phyloP scores from a whole-genome alignment of 371 early-diverging fungal species.

The Mortierella sp. region DNA sequence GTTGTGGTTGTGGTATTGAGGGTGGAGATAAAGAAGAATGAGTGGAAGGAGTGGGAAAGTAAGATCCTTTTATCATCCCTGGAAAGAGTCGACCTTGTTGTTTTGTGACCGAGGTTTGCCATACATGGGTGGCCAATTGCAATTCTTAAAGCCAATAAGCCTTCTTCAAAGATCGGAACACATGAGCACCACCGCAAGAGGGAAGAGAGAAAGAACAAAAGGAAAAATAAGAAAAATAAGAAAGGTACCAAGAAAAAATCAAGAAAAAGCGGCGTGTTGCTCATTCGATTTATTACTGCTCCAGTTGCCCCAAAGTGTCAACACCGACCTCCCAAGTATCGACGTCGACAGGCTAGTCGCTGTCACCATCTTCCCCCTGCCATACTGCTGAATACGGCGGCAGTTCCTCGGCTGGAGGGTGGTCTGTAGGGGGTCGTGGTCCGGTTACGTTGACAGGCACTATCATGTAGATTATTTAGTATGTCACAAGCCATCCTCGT shows the following conservation, averaged over 20 bases:
- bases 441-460: slow-evolving; percentile 37
- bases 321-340: neutral
- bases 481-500: neutral
- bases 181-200: neutral
- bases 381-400: slow-evolving; percentile 32
- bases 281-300: neutral
- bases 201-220: neutral
- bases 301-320: neutral
- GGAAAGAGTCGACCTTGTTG: neutral
- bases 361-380: slow-evolving; percentile 14
- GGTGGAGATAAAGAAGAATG: neutral
- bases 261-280: neutral
- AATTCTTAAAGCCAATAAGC: neutral
- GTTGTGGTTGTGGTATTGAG: neutral
- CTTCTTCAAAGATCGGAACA: neutral
- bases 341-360: slow-evolving; percentile 10
- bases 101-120: neutral
- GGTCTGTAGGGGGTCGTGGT: slow-evolving; percentile 40
- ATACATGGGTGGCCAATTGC: neutral
- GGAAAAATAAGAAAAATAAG: neutral
- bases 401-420: slow-evolving; percentile 11
- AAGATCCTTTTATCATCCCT: neutral
- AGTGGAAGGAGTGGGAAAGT: neutral
- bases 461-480: neutral
- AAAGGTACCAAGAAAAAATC: neutral